Percentiles rank a stretch among this genome's conserved stretches.
phyloP scores from a whole-genome alignment of 2,329 filamentous ascomycete genomes.

The Tolypocladium tundrense region DNA sequence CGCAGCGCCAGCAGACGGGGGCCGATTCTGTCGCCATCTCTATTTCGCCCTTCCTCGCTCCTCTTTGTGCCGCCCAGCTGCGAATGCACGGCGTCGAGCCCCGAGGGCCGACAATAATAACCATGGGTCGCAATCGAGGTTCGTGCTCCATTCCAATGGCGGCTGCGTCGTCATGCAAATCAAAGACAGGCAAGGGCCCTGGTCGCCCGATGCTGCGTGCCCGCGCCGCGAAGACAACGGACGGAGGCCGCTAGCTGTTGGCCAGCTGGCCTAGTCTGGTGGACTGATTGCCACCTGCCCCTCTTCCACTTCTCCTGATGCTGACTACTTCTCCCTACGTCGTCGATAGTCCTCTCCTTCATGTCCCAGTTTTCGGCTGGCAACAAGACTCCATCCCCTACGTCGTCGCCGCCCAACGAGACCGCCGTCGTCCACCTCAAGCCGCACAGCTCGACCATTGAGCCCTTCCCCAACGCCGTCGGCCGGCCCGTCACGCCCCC shows the following conservation, averaged over 20 bases:
- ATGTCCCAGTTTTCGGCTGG: conserved; percentile 67
- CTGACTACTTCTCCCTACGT: not conserved
- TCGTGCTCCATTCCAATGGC: conserved; percentile 21
- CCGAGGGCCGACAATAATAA: conserved; percentile 9
- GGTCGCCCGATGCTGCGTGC: not conserved
- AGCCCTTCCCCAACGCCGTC: conserved; percentile 23
- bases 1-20: not conserved
- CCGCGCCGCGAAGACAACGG: not conserved
- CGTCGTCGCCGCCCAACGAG: conserved; percentile 32
- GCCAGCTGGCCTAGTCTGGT: not conserved
- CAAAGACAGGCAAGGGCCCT: conserved; percentile 3
- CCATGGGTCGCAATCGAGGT: conserved; percentile 47
- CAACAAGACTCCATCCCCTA: conserved; percentile 33
- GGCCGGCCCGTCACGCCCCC: conserved; percentile 29
- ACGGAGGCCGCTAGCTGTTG: not conserved
- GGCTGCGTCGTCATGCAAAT: not conserved
- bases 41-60: not conserved
- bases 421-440: conserved; percentile 19
- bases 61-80: not conserved
- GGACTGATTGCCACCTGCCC: conserved; percentile 1
- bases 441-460: conserved; percentile 14
- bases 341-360: conserved; percentile 65
- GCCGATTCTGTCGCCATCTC: too few species aligned
- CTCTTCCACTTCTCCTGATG: not conserved
- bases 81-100: not conserved